Base-by-base conservation (phyloP, 352 stramenopile species). In the Globisporangium cystogenes region DNA sequence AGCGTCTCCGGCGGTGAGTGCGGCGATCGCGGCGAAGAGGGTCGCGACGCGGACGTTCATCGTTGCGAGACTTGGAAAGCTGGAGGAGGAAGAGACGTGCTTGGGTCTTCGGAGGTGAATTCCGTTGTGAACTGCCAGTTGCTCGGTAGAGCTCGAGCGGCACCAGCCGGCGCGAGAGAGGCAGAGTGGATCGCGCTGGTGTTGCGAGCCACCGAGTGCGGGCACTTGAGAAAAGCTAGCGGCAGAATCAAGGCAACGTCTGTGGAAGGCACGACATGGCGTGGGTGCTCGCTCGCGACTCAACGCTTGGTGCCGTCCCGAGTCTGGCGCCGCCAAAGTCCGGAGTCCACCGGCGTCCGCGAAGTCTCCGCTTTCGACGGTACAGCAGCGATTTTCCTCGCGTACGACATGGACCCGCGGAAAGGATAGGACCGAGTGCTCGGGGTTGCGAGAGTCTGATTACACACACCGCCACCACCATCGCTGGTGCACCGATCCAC, bases 21-120 rank as follows among this genome's bases (percentile, higher is more conserved):
- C 57, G 20, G 63, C 60, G n/a, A 74, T 26, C 7, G 62, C 65
- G 26, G 68, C 65, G 35, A 70, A 24, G 45, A 75, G 70, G 10
- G 64, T 51, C 29, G 47, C 52, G 41, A 70, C 58, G 48, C 63
- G 69, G 37, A 75, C 47, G 63, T 75, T 78, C 69, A 78, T 78
- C 31, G 47, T 64, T 50, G 39, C 8, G 23, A 31, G 26, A 11
- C 18, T 54, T 46, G n/a, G 14, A 6, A 16, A 8, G 7, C 12
- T 21, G 45, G 8, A 8, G 36, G 27, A 20, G 7, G 26, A 20
- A 35, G 33, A 16, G 33, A 18, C 14, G 18, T 12, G 33, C 33
- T 39, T 39, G 12, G 33, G 33, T 18, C 33, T 12, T 39, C 18
- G 33, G 33, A 39, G 33, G 33, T 12, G 5, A 39, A 39, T 39